Conservation (phyloP, 352 stramenopile species). For the Phytopythium oedochilum region DNA sequence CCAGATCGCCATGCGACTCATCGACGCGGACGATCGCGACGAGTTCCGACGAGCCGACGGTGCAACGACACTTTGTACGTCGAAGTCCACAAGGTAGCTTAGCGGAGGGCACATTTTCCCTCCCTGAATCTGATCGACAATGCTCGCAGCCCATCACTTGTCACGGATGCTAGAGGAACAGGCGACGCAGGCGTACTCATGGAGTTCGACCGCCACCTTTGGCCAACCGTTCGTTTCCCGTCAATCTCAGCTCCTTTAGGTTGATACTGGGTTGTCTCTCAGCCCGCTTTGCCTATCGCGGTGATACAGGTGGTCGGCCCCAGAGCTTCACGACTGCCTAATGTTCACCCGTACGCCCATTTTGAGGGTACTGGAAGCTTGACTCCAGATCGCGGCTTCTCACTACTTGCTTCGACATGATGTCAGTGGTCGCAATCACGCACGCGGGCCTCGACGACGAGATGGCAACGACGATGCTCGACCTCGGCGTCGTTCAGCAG, state of each 20-base stretch:
- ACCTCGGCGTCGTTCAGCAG: conserved; percentile 18
- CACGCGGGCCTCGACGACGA: conserved; percentile 52
- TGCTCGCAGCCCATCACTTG: conserved; percentile 36
- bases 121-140: too few relatives aligned
- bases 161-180: conserved; percentile 51
- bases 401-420: neutral
- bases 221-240: neutral
- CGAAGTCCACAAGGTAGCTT: neutral
- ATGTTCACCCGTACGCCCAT: conserved; percentile 37
- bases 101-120: too few relatives aligned
- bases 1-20: conserved; percentile 52
- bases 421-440: conserved; percentile 43
- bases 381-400: neutral
- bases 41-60: conserved; percentile 56
- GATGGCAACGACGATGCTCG: conserved; percentile 39
- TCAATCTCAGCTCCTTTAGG: neutral
- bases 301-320: conserved; percentile 29
- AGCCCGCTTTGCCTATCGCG: neutral
- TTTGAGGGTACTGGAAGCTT: too few relatives aligned
- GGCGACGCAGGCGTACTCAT: conserved; percentile 28
- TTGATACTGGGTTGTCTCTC: neutral
- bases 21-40: conserved; percentile 40
- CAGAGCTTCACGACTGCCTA: conserved; percentile 52
- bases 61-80: conserved; percentile 40
- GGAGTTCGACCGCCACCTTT: conserved; percentile 12